Evolutionary conservation across 768 basidiomycete genomes (phyloP).

Genomic region (Podaxis pistillaris): DNA sequence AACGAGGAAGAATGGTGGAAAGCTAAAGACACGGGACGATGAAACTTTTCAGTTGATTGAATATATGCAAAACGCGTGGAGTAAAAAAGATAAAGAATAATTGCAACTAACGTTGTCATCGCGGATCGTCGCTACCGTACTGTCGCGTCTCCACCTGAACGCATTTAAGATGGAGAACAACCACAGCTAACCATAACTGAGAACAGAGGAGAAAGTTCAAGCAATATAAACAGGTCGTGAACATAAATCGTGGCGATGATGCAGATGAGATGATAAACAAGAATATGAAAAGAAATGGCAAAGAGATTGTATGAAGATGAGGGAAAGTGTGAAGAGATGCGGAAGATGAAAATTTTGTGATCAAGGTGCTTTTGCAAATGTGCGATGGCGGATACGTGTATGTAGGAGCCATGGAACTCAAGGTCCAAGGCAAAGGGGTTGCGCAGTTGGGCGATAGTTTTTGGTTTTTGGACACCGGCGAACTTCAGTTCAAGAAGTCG

Average conservation of each 20-base stretch:
- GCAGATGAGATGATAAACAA: conserved; percentile 16
- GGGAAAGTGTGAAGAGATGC: conserved; percentile 24
- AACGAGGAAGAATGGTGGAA: conserved; percentile 13
- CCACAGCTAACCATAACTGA: conserved; percentile 3
- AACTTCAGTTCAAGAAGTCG: conserved; percentile 46
- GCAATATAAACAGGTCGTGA: conserved; percentile 19
- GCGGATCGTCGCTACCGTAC: conserved; percentile 9
- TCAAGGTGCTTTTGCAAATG: neutral
- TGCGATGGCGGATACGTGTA: neutral
- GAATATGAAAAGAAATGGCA: conserved; percentile 14
- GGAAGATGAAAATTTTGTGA: neutral
- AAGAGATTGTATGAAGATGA: conserved; percentile 22
- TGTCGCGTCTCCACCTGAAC: neutral
- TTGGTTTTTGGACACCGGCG: conserved; percentile 5
- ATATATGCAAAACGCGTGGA: conserved; percentile 14
- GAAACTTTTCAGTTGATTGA: conserved; percentile 2
- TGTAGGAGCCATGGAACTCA: conserved; percentile 4
- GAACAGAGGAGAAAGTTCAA: conserved; percentile 14
- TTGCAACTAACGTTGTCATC: conserved; percentile 18
- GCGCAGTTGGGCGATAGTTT: conserved; percentile 10
- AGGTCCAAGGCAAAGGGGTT: conserved; percentile 5
- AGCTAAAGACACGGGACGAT: neutral
- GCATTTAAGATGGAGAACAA: neutral
- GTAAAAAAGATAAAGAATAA: conserved; percentile 15
- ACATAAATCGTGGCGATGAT: conserved; percentile 15